These are phyloP conservation scores for Tolypocladium capitatum DNA, from an alignment of 2,329 filamentous ascomycete genomes.

Conservation along the genomic window DNA sequence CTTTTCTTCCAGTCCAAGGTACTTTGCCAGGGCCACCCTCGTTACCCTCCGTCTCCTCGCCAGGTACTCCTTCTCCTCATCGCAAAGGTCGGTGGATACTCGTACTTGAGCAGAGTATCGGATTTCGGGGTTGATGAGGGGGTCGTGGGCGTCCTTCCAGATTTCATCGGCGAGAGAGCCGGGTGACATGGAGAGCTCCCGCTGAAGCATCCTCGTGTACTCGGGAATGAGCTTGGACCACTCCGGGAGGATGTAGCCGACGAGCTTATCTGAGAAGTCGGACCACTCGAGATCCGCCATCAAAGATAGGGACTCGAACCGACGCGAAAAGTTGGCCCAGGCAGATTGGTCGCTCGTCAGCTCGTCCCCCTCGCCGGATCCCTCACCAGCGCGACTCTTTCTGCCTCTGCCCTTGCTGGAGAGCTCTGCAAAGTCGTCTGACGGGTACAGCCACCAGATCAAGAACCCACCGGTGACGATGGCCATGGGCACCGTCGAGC, in stretches of 20 bases:
- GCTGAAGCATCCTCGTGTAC: constrained; percentile 70
- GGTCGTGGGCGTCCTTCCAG: constrained; percentile 81
- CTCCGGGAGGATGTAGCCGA: constrained; percentile 62
- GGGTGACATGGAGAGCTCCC: constrained; percentile 74
- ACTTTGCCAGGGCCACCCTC: constrained; percentile 62
- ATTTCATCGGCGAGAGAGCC: constrained; percentile 87
- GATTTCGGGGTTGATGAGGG: constrained; percentile 76
- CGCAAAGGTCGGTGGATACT: constrained; percentile 67
- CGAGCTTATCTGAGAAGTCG: constrained; percentile 43
- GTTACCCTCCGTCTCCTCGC: constrained; percentile 55
- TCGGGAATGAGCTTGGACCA: constrained; percentile 70
- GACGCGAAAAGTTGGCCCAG: constrained; percentile 33
- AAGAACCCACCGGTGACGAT: constrained; percentile 23
- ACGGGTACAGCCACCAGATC: constrained; percentile 30
- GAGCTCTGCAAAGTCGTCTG: constrained; percentile 27
- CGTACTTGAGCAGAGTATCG: constrained; percentile 68
- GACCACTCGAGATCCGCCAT: constrained; percentile 43
- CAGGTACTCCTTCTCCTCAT: constrained; percentile 68
- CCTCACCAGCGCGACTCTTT: constrained; percentile 1
- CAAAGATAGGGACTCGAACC: constrained; percentile 40
- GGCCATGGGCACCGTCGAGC: constrained; percentile 7
- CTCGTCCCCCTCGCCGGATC: constrained; percentile 1
- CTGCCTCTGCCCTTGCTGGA: constrained; percentile 9
- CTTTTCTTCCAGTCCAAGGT: constrained; percentile 62
- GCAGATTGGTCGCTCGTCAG: constrained; percentile 22